Base-by-base conservation (phyloP, 495 filamentous ascomycete genomes). In the Trichoderma erinaceum region DNA sequence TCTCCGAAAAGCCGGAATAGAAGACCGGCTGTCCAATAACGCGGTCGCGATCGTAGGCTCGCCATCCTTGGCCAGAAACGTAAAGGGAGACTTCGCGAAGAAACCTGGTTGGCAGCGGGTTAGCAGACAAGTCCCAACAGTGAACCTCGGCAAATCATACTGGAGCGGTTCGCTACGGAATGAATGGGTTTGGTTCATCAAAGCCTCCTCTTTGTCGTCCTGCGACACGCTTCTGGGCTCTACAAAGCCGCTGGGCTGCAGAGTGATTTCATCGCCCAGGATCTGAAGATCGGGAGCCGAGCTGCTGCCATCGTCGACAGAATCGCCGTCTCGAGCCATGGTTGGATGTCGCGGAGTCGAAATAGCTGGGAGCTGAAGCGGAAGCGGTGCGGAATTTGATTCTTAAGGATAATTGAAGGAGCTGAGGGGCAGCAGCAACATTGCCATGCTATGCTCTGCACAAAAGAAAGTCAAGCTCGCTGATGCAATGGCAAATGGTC, bases 21-120 rank as follows among this genome's bases (percentile, higher is more conserved):
- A 93, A 98, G 44, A 97, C 89, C 0, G 92, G 91, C 76, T 97
- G 94, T 15, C 95, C 95, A 70, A 97, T 87, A 70, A 92, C 83
- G 66, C 90, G 81, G 76, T 97, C 83, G 66, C 90, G 81, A 75
- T 97, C 92, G 81, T 99, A 99, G 69, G 89, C 90, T 66, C 95
- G 88, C 95, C 95, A 99, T 67, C 92, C 93, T 4, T 89, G 89
- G 66, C 95, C 95, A 6, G 89, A 92, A 70, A 97, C 89, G 76
- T 97, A 91, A 58, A 96, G 81, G 67, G 88, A 91, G 69, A 98
- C 89, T 81, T 99, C 94, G 68, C 93, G 90, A 41, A 99, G 87
- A 77, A 97, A 97, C 68, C 92, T 90, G 32, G 73, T 88, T 77
- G 38, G 44, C 69, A 21, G 64, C 50, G 21, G 68, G 46, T 73